These are phyloP conservation scores for Metarhizium anisopliae DNA, from an alignment of 2,329 filamentous ascomycete genomes.

Conservation along the genomic window DNA sequence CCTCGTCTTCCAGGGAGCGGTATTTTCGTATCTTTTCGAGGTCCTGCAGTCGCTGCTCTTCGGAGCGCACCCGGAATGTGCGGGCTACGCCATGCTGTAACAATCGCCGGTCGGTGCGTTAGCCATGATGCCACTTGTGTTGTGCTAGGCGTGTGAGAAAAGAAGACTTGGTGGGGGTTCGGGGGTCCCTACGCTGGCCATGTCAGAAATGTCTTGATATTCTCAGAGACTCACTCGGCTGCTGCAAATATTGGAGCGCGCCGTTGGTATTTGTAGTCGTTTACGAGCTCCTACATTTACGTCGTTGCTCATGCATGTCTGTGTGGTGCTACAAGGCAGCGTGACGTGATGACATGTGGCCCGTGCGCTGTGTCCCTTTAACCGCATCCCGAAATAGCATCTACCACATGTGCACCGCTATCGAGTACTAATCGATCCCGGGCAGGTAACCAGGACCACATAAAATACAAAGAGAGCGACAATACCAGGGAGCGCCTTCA, in stretches of 20 bases:
- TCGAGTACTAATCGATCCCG: no score
- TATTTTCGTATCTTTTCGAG: slow-evolving; percentile 64
- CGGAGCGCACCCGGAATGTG: slow-evolving; percentile 46
- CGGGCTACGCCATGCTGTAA: slow-evolving; percentile 58
- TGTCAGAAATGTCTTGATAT: neutral
- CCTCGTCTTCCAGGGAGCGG: slow-evolving; percentile 54
- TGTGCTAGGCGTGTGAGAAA: neutral
- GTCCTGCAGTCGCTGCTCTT: slow-evolving; percentile 59
- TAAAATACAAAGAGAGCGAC: no score
- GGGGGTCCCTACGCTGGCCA: neutral
- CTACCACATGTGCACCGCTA: no score
- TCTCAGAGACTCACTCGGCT: neutral
- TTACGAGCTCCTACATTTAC: no score
- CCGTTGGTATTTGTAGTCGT: no score
- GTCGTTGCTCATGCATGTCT: no score
- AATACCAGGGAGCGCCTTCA: no score
- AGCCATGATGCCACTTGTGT: neutral
- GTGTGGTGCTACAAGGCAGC: no score
- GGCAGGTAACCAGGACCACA: no score
- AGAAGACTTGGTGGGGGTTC: neutral
- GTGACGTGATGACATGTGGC: neutral
- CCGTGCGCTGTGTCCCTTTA: neutral
- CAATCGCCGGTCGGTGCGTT: neutral
- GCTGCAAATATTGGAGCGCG: no score
- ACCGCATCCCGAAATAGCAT: no score